Percentiles rank a stretch among this genome's conserved stretches.
Evolutionary conservation across 1,284 basidiomycete genomes (phyloP).

Genomic region (Rhodofomes roseus): DNA sequence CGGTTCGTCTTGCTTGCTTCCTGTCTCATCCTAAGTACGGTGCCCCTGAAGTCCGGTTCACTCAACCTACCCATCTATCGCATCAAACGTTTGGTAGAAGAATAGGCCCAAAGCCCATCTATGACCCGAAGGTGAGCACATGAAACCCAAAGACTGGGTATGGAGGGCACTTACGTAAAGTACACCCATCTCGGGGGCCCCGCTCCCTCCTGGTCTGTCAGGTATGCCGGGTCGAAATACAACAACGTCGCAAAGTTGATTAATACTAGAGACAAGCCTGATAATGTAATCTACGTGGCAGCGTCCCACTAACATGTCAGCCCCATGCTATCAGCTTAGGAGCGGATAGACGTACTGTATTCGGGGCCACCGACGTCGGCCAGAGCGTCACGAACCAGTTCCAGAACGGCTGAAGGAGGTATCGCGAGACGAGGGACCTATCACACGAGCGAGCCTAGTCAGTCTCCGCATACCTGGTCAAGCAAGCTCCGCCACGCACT

Average conservation of each 20-base stretch:
- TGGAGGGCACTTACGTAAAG: constrained; percentile 57
- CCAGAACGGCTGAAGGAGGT: constrained; percentile 92
- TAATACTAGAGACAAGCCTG: constrained; percentile 80
- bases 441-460: background rate
- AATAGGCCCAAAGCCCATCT: constrained; percentile 91
- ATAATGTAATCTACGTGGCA: constrained; percentile 71
- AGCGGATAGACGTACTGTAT: constrained; percentile 57
- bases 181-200: constrained; percentile 84
- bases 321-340: background rate
- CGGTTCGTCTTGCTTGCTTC: constrained; percentile 92
- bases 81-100: constrained; percentile 87
- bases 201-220: constrained; percentile 60
- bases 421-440: constrained; percentile 74
- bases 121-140: background rate
- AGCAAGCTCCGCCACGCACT: constrained; percentile 43
- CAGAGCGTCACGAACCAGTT: constrained; percentile 91
- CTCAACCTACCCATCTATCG: constrained; percentile 76
- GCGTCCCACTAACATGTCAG: background rate
- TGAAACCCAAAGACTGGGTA: background rate
- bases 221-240: constrained; percentile 77
- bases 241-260: constrained; percentile 84
- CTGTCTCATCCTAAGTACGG: constrained; percentile 36
- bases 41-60: background rate
- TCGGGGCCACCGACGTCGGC: constrained; percentile 87
- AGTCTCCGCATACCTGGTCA: background rate